Evolutionary conservation across 2,329 filamentous ascomycete species (phyloP).

Genomic region (Fonsecaea erecta): DNA sequence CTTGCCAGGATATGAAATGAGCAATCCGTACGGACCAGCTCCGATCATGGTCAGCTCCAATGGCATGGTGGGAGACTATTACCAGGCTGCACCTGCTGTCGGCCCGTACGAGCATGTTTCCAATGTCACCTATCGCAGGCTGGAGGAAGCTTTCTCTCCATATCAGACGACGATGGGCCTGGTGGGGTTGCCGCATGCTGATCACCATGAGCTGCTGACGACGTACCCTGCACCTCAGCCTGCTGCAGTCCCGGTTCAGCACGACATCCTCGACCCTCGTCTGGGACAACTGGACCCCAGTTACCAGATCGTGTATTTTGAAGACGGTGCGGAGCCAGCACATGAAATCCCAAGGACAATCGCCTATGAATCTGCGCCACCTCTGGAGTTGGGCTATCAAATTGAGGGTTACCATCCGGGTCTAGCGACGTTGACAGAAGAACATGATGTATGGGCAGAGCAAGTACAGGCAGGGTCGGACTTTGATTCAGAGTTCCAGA

Average conservation of each 20-base stretch:
- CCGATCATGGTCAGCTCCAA: constrained; percentile 26
- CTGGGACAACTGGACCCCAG: constrained; percentile 41
- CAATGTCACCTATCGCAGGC: constrained; percentile 41
- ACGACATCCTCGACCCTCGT: constrained; percentile 50
- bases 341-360: constrained; percentile 29
- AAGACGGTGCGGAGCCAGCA: constrained; percentile 38
- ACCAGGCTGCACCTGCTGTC: constrained; percentile 22
- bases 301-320: constrained; percentile 38
- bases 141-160: constrained; percentile 37
- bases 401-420: constrained; percentile 38
- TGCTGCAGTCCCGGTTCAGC: constrained; percentile 36
- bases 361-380: constrained; percentile 33
- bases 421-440: constrained; percentile 43
- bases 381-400: constrained; percentile 31
- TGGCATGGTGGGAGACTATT: constrained; percentile 29
- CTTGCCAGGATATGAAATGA: constrained; percentile 33
- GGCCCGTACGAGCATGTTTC: constrained; percentile 27
- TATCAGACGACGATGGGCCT: constrained; percentile 39
- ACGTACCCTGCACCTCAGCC: constrained; percentile 40
- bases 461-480: constrained; percentile 27
- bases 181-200: constrained; percentile 49
- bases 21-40: constrained; percentile 39
- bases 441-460: constrained; percentile 42
- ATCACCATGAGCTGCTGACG: constrained; percentile 51
- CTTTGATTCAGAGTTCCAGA: constrained; percentile 37